Evolutionary conservation across 1,139 yeast genomes (phyloP).

Genomic region (Pichia sp.): DNA sequence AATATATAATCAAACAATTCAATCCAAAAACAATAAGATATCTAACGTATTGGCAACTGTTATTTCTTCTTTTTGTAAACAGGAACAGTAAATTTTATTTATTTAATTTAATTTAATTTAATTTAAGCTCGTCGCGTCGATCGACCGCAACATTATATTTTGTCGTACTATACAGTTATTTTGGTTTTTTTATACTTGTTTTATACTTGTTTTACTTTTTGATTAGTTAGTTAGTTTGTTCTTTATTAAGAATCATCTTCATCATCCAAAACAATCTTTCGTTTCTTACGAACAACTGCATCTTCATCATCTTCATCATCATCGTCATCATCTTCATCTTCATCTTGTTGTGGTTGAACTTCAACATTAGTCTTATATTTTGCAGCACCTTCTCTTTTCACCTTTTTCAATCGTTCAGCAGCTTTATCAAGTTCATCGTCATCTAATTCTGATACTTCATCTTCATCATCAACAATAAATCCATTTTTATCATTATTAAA

Average conservation of each 20-base stretch:
- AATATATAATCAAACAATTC: background rate
- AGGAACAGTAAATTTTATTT: too few relatives aligned
- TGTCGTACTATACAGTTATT: too few relatives aligned
- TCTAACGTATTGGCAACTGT: too few relatives aligned
- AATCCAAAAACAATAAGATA: too few relatives aligned
- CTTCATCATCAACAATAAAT: constrained; percentile 40
- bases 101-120: too few relatives aligned
- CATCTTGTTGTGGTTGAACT: constrained; percentile 14
- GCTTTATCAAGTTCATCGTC: constrained; percentile 40
- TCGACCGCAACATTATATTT: too few relatives aligned
- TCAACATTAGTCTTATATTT: constrained; percentile 14
- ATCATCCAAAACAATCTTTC: constrained; percentile 57
- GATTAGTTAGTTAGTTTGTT: too few relatives aligned
- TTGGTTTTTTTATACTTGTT: too few relatives aligned
- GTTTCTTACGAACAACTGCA: constrained; percentile 39
- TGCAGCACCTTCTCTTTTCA: constrained; percentile 31
- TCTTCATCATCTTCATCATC: constrained; percentile 43
- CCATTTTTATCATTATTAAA: constrained; percentile 44
- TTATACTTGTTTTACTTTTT: too few relatives aligned
- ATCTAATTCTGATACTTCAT: constrained; percentile 39
- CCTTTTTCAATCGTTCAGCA: constrained; percentile 31
- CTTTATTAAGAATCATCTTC: constrained; percentile 38
- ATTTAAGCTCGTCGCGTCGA: too few relatives aligned
- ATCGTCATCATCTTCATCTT: constrained; percentile 32
- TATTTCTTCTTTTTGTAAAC: too few relatives aligned